A percentile compares a stretch with the other conserved stretches of the same genome.
These are phyloP conservation scores for Aspergillus unguis DNA, from an alignment of 2,329 filamentous ascomycete species.

Conservation along the genomic window DNA sequence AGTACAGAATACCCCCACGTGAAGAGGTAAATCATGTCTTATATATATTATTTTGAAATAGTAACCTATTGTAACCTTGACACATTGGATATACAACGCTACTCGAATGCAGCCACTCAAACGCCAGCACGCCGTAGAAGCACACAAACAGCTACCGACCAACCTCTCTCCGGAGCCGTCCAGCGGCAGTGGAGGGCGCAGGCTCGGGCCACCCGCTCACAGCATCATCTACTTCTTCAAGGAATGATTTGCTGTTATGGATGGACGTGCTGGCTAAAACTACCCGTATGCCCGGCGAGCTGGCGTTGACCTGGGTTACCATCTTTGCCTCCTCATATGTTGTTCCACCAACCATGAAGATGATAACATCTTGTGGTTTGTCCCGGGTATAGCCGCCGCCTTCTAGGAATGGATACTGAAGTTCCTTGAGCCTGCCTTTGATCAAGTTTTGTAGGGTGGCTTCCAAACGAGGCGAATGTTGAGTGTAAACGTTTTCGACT, in stretches of 20 bases:
- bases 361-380: conserved; percentile 92
- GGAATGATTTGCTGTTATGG: conserved; percentile 81
- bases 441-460: conserved; percentile 86
- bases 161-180: conserved; percentile 60
- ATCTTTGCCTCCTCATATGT: conserved; percentile 98
- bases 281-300: conserved; percentile 80
- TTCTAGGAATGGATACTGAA: conserved; percentile 91
- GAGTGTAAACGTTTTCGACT: conserved; percentile 98
- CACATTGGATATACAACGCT: conserved; percentile 8
- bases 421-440: conserved; percentile 81
- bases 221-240: conserved; percentile 88
- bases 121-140: conserved; percentile 11
- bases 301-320: conserved; percentile 90
- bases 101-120: conserved; percentile 6
- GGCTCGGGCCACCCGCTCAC: conserved; percentile 81
- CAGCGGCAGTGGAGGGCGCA: conserved; percentile 57
- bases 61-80: neutral
- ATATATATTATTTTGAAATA: neutral
- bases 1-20: too few species aligned
- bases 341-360: conserved; percentile 89
- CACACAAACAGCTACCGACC: conserved; percentile 42
- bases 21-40: neutral
- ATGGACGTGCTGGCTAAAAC: conserved; percentile 85
- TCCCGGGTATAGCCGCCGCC: conserved; percentile 81
- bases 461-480: conserved; percentile 87